Evolutionary conservation across 805 yeast species (phyloP), one percentile per base, ranked within the genome.

Genomic region (Kuraishia capsulata): DNA sequence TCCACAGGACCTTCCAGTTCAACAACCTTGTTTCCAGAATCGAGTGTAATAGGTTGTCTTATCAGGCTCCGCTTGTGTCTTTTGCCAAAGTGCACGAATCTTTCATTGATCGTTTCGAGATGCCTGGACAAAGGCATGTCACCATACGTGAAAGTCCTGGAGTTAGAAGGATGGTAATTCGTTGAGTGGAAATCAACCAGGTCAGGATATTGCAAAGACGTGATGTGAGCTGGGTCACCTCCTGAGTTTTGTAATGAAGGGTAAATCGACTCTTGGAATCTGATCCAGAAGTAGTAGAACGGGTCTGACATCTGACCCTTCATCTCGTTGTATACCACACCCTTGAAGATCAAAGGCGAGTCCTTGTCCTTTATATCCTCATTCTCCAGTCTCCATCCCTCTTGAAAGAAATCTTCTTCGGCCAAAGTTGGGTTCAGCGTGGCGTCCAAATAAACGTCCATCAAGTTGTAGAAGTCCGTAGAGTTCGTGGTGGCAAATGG

Each of bases 251-350:
- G 73, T 50, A 92, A 64, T 6, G 89, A 73, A 2, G 96, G 92
- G 51, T 87, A 92, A 10, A 92, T 71, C 5, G 84, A 63, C 58
- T 86, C 84, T 52, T 84, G 87, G 64, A 80, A 90, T 44, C 79
- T 76, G 51, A 81, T 85, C 76, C 89, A 90, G 55, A 71, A 88
- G 45, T 80, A 73, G 57, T 92, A 92, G 3, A 89, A 76, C 0
- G 96, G 75, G 56, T 87, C 90, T 0, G 96, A 83, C 53, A 86
- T 76, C 59, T 90, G 97, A 6, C 98, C 98, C 60, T 92, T 92
- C 98, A 92, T 92, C 62, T 92, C 98, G 55, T 92, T 92, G 57
- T 84, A 92, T 2, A 92, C 98, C 25, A 92, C 98, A 34, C 98
- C 98, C 59, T 92, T 92, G 59, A 87, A 86, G 3, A 65, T 66